These are phyloP conservation scores for Asterophora lycoperdoides DNA, from an alignment of 768 basidiomycete genomes.

Conservation along the genomic window DNA sequence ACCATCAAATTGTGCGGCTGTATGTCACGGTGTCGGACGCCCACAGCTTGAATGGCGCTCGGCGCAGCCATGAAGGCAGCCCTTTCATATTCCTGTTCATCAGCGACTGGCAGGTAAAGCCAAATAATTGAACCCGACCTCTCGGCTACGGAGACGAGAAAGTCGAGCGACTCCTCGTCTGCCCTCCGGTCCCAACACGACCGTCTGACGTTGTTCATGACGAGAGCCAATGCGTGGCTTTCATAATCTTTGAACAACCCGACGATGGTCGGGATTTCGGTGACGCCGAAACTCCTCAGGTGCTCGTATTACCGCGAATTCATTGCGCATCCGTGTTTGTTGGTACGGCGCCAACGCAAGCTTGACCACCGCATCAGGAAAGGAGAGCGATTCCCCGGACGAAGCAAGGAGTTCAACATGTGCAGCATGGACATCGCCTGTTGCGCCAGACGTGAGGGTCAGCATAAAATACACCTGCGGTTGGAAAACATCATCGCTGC, in stretches of 20 bases:
- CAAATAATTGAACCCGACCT: slow-evolving; percentile 1
- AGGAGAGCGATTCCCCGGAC: not conserved
- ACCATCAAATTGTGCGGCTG: slow-evolving; percentile 21
- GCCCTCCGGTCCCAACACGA: slow-evolving; percentile 4
- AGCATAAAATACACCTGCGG: not conserved
- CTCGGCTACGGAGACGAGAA: slow-evolving; percentile 2
- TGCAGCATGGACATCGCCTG: slow-evolving; percentile 11
- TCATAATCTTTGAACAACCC: slow-evolving; percentile 17
- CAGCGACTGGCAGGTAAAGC: not conserved
- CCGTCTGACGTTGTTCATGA: slow-evolving; percentile 16
- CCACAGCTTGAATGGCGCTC: slow-evolving; percentile 20
- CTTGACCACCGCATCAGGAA: slow-evolving; percentile 12
- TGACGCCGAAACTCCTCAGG: slow-evolving; percentile 5
- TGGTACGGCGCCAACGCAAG: slow-evolving; percentile 5
- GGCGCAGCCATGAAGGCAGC: slow-evolving; percentile 12
- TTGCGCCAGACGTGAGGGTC: slow-evolving; percentile 5
- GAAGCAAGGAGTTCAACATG: slow-evolving; percentile 5
- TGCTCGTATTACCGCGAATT: slow-evolving; percentile 15
- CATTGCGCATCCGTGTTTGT: slow-evolving; percentile 11
- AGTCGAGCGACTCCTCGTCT: not conserved
- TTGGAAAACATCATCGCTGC: not conserved
- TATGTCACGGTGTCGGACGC: slow-evolving; percentile 23
- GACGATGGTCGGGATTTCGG: slow-evolving; percentile 11
- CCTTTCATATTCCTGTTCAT: slow-evolving; percentile 6
- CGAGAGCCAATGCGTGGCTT: slow-evolving; percentile 8